phyloP scores from a whole-genome alignment of 305 asterid species.

The Salvia sclarea region DNA sequence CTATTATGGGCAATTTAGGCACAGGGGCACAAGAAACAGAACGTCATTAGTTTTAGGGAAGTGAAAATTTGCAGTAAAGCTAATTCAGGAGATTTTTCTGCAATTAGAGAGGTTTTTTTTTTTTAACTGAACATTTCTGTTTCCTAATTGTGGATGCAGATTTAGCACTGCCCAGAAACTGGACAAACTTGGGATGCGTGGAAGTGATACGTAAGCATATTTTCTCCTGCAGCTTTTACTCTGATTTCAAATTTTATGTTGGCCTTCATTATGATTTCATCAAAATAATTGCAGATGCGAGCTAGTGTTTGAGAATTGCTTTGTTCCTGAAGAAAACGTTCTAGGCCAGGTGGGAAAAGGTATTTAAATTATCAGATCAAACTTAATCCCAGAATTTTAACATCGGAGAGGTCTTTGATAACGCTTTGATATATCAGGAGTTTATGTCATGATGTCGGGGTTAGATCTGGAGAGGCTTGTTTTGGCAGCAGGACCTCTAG shows the following conservation, averaged over 20 bases:
- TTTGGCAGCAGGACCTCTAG: constrained; percentile 92
- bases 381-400: background rate
- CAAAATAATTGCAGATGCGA: constrained; percentile 71
- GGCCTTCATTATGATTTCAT: constrained; percentile 26
- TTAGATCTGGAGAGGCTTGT: constrained; percentile 96
- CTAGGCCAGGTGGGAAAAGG: constrained; percentile 98
- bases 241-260: constrained; percentile 26
- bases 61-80: background rate
- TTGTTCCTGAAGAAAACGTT: constrained; percentile 85
- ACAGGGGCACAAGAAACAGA: background rate
- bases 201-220: constrained; percentile 90
- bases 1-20: background rate
- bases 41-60: constrained; percentile 12
- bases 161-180: constrained; percentile 97
- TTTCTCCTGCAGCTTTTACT: constrained; percentile 18
- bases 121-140: constrained; percentile 25
- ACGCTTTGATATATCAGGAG: constrained; percentile 57
- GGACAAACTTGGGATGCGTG: constrained; percentile 99
- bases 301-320: constrained; percentile 96
- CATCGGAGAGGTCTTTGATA: constrained; percentile 23
- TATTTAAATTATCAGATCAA: constrained; percentile 26
- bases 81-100: constrained; percentile 6
- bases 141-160: constrained; percentile 52
- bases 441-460: constrained; percentile 98
- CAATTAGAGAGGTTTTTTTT: constrained; percentile 17